Evolutionary conservation across 257 asterid genomes (phyloP).

Genomic region (Avicennia marina): DNA sequence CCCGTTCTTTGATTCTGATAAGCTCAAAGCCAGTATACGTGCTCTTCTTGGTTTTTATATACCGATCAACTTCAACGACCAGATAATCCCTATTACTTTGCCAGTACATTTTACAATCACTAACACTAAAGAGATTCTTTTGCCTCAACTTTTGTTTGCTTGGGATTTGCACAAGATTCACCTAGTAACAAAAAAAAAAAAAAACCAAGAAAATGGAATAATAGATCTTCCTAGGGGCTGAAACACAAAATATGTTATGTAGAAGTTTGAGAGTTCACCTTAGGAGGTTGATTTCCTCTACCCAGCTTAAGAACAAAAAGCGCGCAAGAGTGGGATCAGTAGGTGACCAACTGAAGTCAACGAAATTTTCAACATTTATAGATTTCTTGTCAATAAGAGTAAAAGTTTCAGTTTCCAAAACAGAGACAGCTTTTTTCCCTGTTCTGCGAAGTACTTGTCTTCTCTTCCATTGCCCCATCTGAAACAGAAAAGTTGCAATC

Average conservation of each 20-base stretch:
- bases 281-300: conserved; percentile 97
- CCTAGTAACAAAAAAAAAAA: conserved; percentile 33
- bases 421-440: conserved; percentile 76
- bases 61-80: conserved; percentile 90
- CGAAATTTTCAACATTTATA: conserved; percentile 77
- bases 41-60: conserved; percentile 86
- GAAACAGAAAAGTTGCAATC: conserved; percentile 9
- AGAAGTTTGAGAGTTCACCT: conserved; percentile 39
- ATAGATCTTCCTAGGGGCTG: conserved; percentile 1
- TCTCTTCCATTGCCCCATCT: conserved; percentile 96
- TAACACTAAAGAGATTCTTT: conserved; percentile 90
- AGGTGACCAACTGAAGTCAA: conserved; percentile 94
- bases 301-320: conserved; percentile 90
- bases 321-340: conserved; percentile 85
- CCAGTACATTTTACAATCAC: conserved; percentile 98
- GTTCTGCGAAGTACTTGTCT: conserved; percentile 90
- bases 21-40: conserved; percentile 96
- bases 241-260: neutral
- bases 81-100: conserved; percentile 96
- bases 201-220: neutral
- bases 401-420: conserved; percentile 85
- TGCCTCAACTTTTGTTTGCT: conserved; percentile 89
- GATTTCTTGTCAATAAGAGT: conserved; percentile 86
- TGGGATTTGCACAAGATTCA: conserved; percentile 87
- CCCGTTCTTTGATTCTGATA: conserved; percentile 87